Conservation (phyloP, 169 alveolate genomes). For the Plasmodium sp. region DNA sequence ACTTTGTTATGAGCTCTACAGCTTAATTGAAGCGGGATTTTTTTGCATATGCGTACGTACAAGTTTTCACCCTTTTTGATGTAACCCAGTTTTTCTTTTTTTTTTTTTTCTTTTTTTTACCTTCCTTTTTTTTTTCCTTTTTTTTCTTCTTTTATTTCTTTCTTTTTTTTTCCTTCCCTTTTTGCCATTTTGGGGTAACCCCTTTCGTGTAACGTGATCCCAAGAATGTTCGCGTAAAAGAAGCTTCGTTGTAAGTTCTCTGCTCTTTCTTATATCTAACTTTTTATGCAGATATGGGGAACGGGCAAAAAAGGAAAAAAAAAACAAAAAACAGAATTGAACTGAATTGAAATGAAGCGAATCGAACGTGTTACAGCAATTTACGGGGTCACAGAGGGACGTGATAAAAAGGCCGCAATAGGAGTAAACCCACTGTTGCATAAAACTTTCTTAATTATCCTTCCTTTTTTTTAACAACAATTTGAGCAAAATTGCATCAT, state of each 20-base stretch:
- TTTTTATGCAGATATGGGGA: neutral
- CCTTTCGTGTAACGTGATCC: neutral
- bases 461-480: neutral
- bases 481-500: neutral
- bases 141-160: neutral
- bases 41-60: neutral
- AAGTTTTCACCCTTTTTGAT: neutral
- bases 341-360: neutral
- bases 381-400: neutral
- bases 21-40: neutral
- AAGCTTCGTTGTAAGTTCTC: neutral
- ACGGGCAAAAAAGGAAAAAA: neutral
- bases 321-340: no score
- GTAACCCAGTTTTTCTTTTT: no score
- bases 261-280: neutral
- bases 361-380: neutral
- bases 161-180: neutral
- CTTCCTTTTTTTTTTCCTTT: no score
- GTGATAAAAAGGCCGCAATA: neutral
- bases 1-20: neutral
- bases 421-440: neutral
- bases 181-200: neutral
- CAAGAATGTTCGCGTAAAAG: neutral
- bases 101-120: no score
- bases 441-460: neutral